These are phyloP conservation scores for Tylopilus plumbeoviolaceoides DNA, from an alignment of 768 basidiomycete genomes.

Conservation along the genomic window DNA sequence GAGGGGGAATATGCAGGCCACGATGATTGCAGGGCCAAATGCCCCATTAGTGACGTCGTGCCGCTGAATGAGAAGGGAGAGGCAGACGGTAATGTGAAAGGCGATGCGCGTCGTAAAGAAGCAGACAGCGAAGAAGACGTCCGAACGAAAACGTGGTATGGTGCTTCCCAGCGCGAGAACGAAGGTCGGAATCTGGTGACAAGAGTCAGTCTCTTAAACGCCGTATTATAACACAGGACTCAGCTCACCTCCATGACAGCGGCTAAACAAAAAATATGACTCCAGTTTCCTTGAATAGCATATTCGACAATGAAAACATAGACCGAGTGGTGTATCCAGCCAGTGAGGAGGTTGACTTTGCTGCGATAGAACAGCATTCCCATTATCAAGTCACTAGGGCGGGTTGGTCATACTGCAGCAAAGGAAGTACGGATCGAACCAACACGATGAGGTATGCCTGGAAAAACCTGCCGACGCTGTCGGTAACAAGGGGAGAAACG, in stretches of 20 bases:
- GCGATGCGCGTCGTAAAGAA: conserved; percentile 53
- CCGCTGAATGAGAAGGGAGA: conserved; percentile 31
- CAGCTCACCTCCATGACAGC: conserved; percentile 45
- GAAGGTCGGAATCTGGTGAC: conserved; percentile 46
- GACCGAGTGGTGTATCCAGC: conserved; percentile 49
- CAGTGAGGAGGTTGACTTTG: conserved; percentile 47
- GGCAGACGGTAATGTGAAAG: conserved; percentile 40
- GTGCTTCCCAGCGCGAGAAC: conserved; percentile 46
- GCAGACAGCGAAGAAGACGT: conserved; percentile 43
- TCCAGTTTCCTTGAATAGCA: conserved; percentile 32
- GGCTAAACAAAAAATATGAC: conserved; percentile 42
- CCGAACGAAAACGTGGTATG: conserved; percentile 41
- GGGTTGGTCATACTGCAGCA: conserved; percentile 9
- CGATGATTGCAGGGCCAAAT: conserved; percentile 36
- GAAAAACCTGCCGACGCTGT: conserved; percentile 37
- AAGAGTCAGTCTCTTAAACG: not conserved
- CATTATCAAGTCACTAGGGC: conserved; percentile 40
- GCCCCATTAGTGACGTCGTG: conserved; percentile 31
- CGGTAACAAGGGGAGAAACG: conserved; percentile 20
- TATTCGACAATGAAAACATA: conserved; percentile 42
- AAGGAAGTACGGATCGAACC: conserved; percentile 18
- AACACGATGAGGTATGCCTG: conserved; percentile 42
- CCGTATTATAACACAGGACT: not conserved
- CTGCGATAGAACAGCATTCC: conserved; percentile 45
- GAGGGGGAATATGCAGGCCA: conserved; percentile 42